phyloP scores from a whole-genome alignment of 2,329 filamentous ascomycete species.

The Trichoderma gracile region DNA sequence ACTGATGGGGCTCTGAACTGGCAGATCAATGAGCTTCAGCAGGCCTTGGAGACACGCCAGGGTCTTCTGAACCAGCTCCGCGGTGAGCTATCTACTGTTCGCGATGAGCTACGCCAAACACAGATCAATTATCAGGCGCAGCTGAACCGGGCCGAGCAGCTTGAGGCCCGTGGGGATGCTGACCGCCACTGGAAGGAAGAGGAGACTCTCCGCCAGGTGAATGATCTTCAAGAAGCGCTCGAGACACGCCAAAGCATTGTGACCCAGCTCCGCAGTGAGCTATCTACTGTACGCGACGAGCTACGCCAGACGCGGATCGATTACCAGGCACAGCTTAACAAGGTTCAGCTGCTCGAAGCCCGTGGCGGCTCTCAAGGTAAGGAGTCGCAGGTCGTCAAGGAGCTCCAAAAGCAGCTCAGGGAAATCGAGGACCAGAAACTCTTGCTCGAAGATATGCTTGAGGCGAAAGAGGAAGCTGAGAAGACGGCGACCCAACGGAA shows the following conservation, averaged over 20 bases:
- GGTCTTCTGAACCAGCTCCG: slow-evolving; percentile 63
- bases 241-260: slow-evolving; percentile 65
- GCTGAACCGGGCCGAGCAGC: slow-evolving; percentile 70
- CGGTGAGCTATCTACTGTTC: slow-evolving; percentile 63
- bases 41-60: slow-evolving; percentile 68
- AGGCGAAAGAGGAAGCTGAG: slow-evolving; percentile 53
- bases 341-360: slow-evolving; percentile 72
- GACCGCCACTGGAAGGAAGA: slow-evolving; percentile 74
- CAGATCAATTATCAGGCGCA: slow-evolving; percentile 64
- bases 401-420: slow-evolving; percentile 56
- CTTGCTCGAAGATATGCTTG: slow-evolving; percentile 59
- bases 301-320: slow-evolving; percentile 67
- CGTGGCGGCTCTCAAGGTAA: slow-evolving; percentile 50
- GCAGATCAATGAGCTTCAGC: slow-evolving; percentile 74
- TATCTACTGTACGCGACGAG: slow-evolving; percentile 67
- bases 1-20: slow-evolving; percentile 67
- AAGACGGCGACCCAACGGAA: slow-evolving; percentile 52
- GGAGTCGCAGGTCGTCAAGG: slow-evolving; percentile 44
- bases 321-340: slow-evolving; percentile 62
- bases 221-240: slow-evolving; percentile 71
- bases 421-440: slow-evolving; percentile 61
- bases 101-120: slow-evolving; percentile 69
- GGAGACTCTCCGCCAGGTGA: slow-evolving; percentile 70
- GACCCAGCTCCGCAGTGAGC: slow-evolving; percentile 65
- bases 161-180: slow-evolving; percentile 66